phyloP scores from a whole-genome alignment of 2,329 filamentous ascomycete species.

The Pseudocercospora eumusae region DNA sequence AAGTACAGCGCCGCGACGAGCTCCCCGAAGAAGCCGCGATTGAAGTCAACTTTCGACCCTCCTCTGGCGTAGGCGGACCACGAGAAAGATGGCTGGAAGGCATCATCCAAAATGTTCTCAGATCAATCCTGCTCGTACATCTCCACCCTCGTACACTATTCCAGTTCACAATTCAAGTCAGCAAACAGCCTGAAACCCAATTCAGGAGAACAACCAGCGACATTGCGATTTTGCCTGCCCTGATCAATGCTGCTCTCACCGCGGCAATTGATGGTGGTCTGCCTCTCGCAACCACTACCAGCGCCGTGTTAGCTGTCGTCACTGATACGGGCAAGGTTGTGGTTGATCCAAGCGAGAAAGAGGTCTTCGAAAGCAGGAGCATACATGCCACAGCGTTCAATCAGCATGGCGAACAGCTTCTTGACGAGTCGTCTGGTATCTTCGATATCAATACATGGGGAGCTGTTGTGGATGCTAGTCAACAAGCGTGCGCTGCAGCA shows the following conservation, averaged over 20 bases:
- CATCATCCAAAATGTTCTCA: slow-evolving; percentile 69
- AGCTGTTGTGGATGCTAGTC: slow-evolving; percentile 64
- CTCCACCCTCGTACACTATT: slow-evolving; percentile 76
- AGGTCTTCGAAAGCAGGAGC: slow-evolving; percentile 65
- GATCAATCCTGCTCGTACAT: slow-evolving; percentile 72
- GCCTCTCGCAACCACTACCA: slow-evolving; percentile 72
- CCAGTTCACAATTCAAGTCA: slow-evolving; percentile 77
- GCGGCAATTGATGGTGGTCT: slow-evolving; percentile 80
- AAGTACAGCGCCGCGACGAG: slow-evolving; percentile 85
- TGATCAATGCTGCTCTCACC: slow-evolving; percentile 77
- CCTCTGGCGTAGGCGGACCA: slow-evolving; percentile 70
- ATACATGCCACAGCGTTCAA: slow-evolving; percentile 83
- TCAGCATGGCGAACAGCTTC: slow-evolving; percentile 68
- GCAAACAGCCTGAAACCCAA: slow-evolving; percentile 53
- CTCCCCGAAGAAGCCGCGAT: slow-evolving; percentile 86
- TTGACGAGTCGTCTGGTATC: slow-evolving; percentile 77
- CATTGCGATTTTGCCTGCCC: slow-evolving; percentile 74
- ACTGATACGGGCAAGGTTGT: slow-evolving; percentile 41
- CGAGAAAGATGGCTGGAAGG: slow-evolving; percentile 74
- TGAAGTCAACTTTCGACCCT: slow-evolving; percentile 86
- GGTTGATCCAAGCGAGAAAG: slow-evolving; percentile 62
- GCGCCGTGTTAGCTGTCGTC: slow-evolving; percentile 65
- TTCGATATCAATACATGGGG: slow-evolving; percentile 80
- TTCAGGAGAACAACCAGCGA: slow-evolving; percentile 59
- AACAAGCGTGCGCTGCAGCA: slow-evolving; percentile 61